phyloP scores from a whole-genome alignment of 139 green algal genomes.

The Tetradesmus lagerheimii region DNA sequence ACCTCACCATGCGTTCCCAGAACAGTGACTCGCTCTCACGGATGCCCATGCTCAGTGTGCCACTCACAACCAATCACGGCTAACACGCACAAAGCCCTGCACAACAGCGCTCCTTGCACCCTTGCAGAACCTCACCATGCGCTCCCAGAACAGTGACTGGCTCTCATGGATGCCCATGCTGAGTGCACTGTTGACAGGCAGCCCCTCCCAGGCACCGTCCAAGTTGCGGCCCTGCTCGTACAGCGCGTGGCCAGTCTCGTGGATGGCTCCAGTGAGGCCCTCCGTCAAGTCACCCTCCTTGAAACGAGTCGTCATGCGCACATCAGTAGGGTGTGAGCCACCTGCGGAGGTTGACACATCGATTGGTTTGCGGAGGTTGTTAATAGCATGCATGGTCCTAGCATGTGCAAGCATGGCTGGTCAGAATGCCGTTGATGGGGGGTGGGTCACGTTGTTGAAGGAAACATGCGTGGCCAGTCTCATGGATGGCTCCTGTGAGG shows the following conservation, averaged over 20 bases:
- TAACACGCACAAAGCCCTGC: neutral
- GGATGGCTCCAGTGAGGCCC: conserved; percentile 78
- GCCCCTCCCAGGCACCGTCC: conserved; percentile 52
- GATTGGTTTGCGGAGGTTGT: too few relatives aligned
- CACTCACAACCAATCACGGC: too few relatives aligned
- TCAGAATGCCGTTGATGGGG: too few relatives aligned
- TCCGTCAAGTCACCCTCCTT: conserved; percentile 84
- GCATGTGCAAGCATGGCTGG: too few relatives aligned
- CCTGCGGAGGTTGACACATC: too few relatives aligned
- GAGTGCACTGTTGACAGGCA: conserved; percentile 56
- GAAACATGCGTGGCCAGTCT: too few relatives aligned
- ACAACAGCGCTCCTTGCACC: neutral
- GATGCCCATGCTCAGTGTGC: conserved; percentile 85
- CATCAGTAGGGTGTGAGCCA: conserved; percentile 82
- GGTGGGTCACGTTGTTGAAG: too few relatives aligned
- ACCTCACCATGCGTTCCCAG: conserved; percentile 91
- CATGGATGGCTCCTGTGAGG: conserved; percentile 60
- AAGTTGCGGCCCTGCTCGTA: conserved; percentile 94
- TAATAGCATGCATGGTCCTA: too few relatives aligned
- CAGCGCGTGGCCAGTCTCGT: conserved; percentile 87
- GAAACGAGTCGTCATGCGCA: conserved; percentile 95
- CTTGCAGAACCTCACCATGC: conserved; percentile 73
- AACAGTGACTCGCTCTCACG: conserved; percentile 92
- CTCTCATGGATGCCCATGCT: conserved; percentile 93
- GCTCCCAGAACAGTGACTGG: conserved; percentile 93